Evolutionary conservation across 306 rosid species (phyloP), one percentile per base, ranked within the genome.

Genomic region (Spatholobus suberectus): DNA sequence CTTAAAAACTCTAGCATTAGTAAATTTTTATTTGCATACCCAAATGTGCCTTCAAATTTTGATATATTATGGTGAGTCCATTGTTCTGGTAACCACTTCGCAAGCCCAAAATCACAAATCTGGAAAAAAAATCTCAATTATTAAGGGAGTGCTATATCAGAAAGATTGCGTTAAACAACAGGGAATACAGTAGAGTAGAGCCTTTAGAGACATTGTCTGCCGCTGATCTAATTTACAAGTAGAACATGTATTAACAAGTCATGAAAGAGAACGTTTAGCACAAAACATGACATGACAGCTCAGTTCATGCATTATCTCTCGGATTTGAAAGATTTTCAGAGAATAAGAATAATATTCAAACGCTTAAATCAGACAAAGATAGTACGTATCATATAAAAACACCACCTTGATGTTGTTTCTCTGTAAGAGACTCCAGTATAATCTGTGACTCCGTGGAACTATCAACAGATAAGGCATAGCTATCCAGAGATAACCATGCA

Each of bases 51-150:
- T 83, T 92, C 98, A 59, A 92, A 92, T 82, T 85, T 91, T 17
- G 95, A 73, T 69, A 91, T 94, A 57, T 85, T 94, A 82, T 88
- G 89, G 88, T 96, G 99, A 89, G 94, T 88, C 90, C 90, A 86
- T 18, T 94, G 91, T 73, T 90, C 85, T 26, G 99, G 99, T 23
- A 96, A 88, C 99, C 99, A 96, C 79, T 91, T 96, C 47, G 99
- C 96, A 67, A 96, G 94, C 79, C 99, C 99, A 76, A 96, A 96
- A 85, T 96, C 99, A 84, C 98, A 96, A 73, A 96, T 96, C 99
- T 96, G 89, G 58, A 77, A 38, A 58, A 73, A 83, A 70, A 46
- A 57, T 81, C 4, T 62, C 65, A 10, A 66, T 54, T 66, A 63
- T n/a, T 81, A 32, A 86, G 54, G 71, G 55, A 81, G 10, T 47